These are phyloP conservation scores for Cryphonectria carpinicola DNA, from an alignment of 2,329 filamentous ascomycete genomes.

Conservation along the genomic window DNA sequence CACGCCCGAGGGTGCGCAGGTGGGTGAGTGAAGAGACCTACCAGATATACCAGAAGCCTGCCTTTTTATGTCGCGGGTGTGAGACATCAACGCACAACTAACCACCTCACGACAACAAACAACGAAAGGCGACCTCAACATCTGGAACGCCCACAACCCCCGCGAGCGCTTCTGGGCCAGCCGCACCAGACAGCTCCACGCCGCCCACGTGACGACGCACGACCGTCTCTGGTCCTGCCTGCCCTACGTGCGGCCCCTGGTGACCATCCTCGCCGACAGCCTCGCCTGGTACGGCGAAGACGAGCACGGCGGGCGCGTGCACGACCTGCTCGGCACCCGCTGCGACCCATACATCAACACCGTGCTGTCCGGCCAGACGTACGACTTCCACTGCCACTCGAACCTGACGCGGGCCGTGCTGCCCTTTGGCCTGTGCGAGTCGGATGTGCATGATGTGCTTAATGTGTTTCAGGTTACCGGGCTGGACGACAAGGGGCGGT, in stretches of 20 bases:
- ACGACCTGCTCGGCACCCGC: conserved; percentile 80
- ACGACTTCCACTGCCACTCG: conserved; percentile 84
- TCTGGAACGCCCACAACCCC: conserved; percentile 78
- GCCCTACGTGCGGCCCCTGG: conserved; percentile 75
- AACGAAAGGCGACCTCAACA: conserved; percentile 71
- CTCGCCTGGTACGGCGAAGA: conserved; percentile 64
- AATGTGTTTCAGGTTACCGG: conserved; percentile 88
- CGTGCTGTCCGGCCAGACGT: conserved; percentile 70
- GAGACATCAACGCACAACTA: background rate
- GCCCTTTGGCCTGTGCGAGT: conserved; percentile 69
- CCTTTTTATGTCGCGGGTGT: background rate
- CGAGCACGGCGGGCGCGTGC: conserved; percentile 67
- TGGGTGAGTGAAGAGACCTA: conserved; percentile 46
- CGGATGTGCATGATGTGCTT: conserved; percentile 81
- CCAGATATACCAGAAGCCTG: background rate
- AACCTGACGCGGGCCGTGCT: conserved; percentile 76
- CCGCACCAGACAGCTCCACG: conserved; percentile 77
- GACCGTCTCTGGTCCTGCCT: conserved; percentile 79
- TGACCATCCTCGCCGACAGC: conserved; percentile 72
- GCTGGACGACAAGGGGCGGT: conserved; percentile 70
- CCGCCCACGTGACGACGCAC: conserved; percentile 70
- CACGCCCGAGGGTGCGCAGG: conserved; percentile 78
- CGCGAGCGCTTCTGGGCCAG: conserved; percentile 83
- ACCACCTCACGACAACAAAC: background rate
- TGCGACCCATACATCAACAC: conserved; percentile 85